Percentiles rank a stretch among this genome's conserved stretches.
phyloP scores from a whole-genome alignment of 768 basidiomycete species.

The Strobilomyces dryophilus region DNA sequence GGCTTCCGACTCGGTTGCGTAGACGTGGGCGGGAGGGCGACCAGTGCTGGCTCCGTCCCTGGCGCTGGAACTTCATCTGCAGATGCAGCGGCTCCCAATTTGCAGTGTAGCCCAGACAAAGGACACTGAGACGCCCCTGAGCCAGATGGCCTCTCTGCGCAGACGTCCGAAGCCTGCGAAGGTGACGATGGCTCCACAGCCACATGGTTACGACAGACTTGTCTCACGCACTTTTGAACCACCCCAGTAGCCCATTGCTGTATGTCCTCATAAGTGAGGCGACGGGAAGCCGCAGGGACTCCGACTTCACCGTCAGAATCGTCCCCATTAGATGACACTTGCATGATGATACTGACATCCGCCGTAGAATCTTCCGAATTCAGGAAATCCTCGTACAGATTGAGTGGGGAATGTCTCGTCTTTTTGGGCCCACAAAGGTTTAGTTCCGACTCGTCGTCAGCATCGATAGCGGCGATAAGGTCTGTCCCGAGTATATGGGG shows the following conservation, averaged over 20 bases:
- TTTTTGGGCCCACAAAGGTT: constrained; percentile 6
- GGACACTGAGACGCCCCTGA: constrained; percentile 21
- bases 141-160: constrained; percentile 25
- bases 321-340: constrained; percentile 13
- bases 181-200: constrained; percentile 17
- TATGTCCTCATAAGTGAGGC: constrained; percentile 23
- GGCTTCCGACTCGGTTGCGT: neutral
- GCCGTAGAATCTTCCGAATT: constrained; percentile 15
- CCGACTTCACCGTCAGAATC: constrained; percentile 5
- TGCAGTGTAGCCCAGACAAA: constrained; percentile 24
- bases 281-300: constrained; percentile 3
- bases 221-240: constrained; percentile 22
- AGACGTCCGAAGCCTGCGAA: constrained; percentile 25
- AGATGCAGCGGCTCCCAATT: constrained; percentile 1
- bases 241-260: constrained; percentile 24
- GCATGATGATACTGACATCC: constrained; percentile 22
- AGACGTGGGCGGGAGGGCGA: neutral
- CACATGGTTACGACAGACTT: constrained; percentile 12
- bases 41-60: neutral
- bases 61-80: neutral
- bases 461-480: constrained; percentile 25
- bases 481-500: constrained; percentile 26
- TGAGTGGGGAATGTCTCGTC: neutral
- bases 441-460: constrained; percentile 24
- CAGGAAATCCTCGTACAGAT: constrained; percentile 9